A percentile compares a stretch with the other conserved stretches of the same genome.
phyloP scores from a whole-genome alignment of 305 asterid genomes.

The Petunia hybrid region DNA sequence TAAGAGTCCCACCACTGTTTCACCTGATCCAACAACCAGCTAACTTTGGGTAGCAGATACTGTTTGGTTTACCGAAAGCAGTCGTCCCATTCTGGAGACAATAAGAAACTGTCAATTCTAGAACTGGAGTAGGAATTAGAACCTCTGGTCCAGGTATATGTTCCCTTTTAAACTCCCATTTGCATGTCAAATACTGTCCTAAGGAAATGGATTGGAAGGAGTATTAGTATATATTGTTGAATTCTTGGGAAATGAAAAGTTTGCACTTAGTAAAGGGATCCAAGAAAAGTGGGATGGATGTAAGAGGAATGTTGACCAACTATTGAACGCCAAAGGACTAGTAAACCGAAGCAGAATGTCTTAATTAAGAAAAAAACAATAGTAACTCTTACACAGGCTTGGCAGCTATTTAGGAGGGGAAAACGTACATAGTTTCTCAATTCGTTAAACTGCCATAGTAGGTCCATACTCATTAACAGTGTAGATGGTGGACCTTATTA shows the following conservation, averaged over 20 bases:
- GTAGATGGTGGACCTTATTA: neutral
- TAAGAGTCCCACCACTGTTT: too few relatives aligned
- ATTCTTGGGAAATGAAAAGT: neutral
- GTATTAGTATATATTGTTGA: too few relatives aligned
- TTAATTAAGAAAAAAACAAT: too few relatives aligned
- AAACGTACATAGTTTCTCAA: neutral
- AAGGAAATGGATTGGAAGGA: neutral
- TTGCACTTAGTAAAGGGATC: neutral
- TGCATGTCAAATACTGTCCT: neutral
- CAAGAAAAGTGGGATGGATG: neutral
- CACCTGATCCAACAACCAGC: too few relatives aligned
- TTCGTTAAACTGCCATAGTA: neutral
- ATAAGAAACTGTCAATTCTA: too few relatives aligned
- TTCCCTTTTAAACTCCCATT: too few relatives aligned
- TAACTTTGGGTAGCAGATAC: too few relatives aligned
- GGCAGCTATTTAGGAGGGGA: neutral
- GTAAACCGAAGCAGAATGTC: neutral
- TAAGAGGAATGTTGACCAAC: neutral
- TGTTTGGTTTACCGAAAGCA: too few relatives aligned
- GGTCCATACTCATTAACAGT: neutral
- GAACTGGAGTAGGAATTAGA: too few relatives aligned
- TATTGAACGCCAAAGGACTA: neutral
- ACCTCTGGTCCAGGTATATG: too few relatives aligned
- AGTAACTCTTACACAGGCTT: neutral
- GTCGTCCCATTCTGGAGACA: too few relatives aligned